Evolutionary conservation across 2,329 filamentous ascomycete genomes (phyloP).

Genomic region (Capronia coronata): DNA sequence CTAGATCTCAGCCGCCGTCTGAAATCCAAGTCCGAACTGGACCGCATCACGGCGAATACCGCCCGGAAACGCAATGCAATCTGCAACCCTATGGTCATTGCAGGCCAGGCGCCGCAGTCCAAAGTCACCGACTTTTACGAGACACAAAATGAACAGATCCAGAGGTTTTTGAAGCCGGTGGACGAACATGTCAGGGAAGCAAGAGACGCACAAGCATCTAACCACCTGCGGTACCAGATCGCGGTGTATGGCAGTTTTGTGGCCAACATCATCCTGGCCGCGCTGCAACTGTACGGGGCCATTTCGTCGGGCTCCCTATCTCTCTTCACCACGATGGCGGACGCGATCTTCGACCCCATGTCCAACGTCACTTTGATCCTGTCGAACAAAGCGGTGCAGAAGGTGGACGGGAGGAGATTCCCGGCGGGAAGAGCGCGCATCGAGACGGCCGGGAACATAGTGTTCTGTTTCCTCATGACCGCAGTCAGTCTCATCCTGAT

Average conservation of each 20-base stretch:
- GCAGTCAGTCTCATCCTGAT: constrained; percentile 88
- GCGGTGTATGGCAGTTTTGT: constrained; percentile 62
- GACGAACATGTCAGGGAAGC: constrained; percentile 83
- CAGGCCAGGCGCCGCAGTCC: constrained; percentile 35
- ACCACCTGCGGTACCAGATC: constrained; percentile 60
- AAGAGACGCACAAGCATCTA: constrained; percentile 70
- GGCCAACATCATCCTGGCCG: constrained; percentile 73
- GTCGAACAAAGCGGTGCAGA: constrained; percentile 78
- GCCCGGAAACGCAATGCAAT: constrained; percentile 63
- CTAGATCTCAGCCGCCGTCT: constrained; percentile 70
- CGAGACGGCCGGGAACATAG: constrained; percentile 91
- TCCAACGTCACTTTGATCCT: constrained; percentile 83
- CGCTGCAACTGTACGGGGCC: constrained; percentile 82
- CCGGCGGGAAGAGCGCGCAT: constrained; percentile 89
- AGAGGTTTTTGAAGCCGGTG: constrained; percentile 83
- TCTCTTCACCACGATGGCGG: constrained; percentile 95
- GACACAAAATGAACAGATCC: constrained; percentile 86
- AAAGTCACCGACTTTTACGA: constrained; percentile 78
- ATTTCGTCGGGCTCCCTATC: constrained; percentile 83
- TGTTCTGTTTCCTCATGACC: constrained; percentile 94
- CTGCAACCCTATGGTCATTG: constrained; percentile 36
- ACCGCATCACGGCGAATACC: constrained; percentile 71
- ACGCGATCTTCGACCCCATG: constrained; percentile 86
- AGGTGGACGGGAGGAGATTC: constrained; percentile 78
- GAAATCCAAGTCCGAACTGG: constrained; percentile 71